Base-by-base conservation (phyloP, 331 rosid genomes). In the Saraca asoca region DNA sequence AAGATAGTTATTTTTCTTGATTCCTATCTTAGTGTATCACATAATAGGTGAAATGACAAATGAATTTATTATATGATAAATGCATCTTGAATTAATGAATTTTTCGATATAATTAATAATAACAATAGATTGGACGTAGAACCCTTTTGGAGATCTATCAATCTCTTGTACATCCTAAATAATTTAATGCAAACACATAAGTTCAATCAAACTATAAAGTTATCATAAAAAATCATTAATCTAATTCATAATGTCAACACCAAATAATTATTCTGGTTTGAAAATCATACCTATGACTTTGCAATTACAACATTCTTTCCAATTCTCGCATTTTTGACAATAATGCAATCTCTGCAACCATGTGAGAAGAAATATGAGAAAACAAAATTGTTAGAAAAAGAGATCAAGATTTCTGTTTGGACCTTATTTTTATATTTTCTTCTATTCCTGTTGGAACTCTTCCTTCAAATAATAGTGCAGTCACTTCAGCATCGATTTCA, bases 341-440 rank as follows among this genome's bases (percentile, higher is more conserved):
- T 85, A 39, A 85, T 85, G 81, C 89, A 81, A 14, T 59, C 85
- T 64, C 89, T 85, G 81, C 79, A 52, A 17, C 64, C 16, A 14
- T 1, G 8, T 16, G n/a, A 35, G 6, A 39, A 45, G 45, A 65
- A 38, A 34, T 62, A 24, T 38, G 59, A 75, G 67, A 43, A 67
- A 62, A 45, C 51, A 2, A 49, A n/a, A 49, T 12, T 15, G 34
- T 11, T 31, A 9, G 12, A 34, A 8, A 7, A 5, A 9, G 12
- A 29, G 5, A 29, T 1, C 2, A 3, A 16, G 3, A 9, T 3
- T 62, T 46, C 35, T 34, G 48, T 62, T 58, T 12, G 31, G 72
- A 81, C 86, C 66, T 81, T 70, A 81, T 85, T 75, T 71, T 78
- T 62, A 86, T 70, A 39, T 85, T 81, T 73, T 85, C 89, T 62